Evolutionary conservation across 139 green algal genomes (phyloP).

Genomic region (Parachlorella kessleri): DNA sequence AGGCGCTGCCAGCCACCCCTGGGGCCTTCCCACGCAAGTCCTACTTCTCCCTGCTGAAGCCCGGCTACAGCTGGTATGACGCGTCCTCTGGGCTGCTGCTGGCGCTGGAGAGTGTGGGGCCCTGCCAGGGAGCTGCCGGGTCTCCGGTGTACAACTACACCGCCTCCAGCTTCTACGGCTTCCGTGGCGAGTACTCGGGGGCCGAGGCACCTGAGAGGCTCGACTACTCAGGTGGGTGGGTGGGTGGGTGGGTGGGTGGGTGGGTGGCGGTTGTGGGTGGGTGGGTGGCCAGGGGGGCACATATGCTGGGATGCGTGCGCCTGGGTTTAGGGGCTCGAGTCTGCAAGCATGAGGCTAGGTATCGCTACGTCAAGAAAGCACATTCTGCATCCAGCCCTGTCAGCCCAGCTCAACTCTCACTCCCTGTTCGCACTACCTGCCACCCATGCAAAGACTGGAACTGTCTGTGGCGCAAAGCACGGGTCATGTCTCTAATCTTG

Average conservation of each 20-base stretch:
- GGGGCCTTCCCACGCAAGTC: not conserved
- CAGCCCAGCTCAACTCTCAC: too few species aligned
- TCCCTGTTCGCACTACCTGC: not conserved
- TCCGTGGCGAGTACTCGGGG: constrained; percentile 25
- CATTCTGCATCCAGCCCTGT: too few species aligned
- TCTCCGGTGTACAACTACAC: constrained; percentile 22
- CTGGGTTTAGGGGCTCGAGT: too few species aligned
- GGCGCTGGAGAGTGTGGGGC: constrained; percentile 8
- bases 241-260: too few species aligned
- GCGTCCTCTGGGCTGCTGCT: constrained; percentile 30
- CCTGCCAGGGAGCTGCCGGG: constrained; percentile 6
- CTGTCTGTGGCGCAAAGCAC: too few species aligned
- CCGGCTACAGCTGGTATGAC: constrained; percentile 33
- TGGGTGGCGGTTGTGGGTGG: too few species aligned
- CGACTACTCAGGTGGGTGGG: constrained; percentile 35
- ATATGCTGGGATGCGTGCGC: too few species aligned
- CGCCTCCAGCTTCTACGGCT: constrained; percentile 24
- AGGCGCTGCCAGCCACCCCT: not conserved
- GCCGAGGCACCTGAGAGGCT: not conserved
- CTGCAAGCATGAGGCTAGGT: too few species aligned
- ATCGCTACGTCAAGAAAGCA: too few species aligned
- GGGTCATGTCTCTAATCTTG: too few species aligned
- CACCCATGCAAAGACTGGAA: too few species aligned
- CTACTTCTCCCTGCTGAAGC: constrained; percentile 30
- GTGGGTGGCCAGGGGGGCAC: too few species aligned